Percentiles rank a stretch among this genome's conserved stretches.
These are phyloP conservation scores for Coemansia sp. DNA, from an alignment of 192 early-diverging fungal genomes.

Conservation along the genomic window DNA sequence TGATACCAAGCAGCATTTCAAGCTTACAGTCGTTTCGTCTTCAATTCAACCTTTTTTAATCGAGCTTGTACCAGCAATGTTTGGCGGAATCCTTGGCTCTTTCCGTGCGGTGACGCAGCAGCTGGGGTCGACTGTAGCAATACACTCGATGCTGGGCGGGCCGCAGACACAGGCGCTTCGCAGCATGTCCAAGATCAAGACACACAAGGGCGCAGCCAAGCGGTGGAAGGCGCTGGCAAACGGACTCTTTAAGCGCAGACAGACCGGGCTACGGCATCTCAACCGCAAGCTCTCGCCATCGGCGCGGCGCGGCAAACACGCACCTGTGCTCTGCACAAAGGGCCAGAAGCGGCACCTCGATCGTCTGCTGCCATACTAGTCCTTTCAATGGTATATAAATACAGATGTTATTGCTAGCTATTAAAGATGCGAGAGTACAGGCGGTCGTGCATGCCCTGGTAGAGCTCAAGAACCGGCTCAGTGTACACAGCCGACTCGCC, in stretches of 20 bases:
- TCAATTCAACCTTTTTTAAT: neutral
- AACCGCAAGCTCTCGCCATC: conserved; percentile 39
- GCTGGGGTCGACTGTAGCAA: conserved; percentile 4
- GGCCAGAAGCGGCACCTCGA: conserved; percentile 48
- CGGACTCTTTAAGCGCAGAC: conserved; percentile 43
- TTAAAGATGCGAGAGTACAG: conserved; percentile 78
- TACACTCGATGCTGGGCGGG: conserved; percentile 20
- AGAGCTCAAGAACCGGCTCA: conserved; percentile 69
- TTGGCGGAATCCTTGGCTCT: conserved; percentile 24
- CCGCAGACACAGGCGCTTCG: conserved; percentile 49
- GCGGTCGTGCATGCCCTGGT: conserved; percentile 76
- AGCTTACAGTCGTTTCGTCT: neutral
- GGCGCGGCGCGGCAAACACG: conserved; percentile 46
- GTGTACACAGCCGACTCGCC: conserved; percentile 58
- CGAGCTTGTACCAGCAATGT: conserved; percentile 16
- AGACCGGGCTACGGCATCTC: conserved; percentile 42
- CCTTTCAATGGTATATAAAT: neutral
- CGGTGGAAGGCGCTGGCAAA: conserved; percentile 51
- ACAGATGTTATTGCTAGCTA: conserved; percentile 52
- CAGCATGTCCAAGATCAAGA: conserved; percentile 52
- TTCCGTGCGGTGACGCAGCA: conserved; percentile 21
- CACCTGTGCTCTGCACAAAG: conserved; percentile 41
- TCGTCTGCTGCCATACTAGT: conserved; percentile 41
- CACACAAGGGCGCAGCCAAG: conserved; percentile 52
- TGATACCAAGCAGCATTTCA: neutral